Evolutionary conservation across 179 eudicot species (phyloP), one percentile per base, ranked within the genome.

Genomic region (Beta macrorhiza): DNA sequence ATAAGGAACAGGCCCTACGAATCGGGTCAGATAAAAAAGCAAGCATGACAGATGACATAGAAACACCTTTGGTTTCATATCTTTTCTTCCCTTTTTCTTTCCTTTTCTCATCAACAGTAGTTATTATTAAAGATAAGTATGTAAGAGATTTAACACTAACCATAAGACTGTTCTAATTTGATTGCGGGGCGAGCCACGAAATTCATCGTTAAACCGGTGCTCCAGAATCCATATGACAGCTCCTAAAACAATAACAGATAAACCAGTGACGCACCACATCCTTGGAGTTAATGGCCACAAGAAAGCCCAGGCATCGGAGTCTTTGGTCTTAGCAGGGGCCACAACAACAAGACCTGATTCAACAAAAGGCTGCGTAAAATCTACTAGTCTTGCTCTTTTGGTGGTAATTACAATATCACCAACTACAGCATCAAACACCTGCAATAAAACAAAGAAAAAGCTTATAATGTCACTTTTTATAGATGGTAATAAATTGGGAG

Each of bases 281-380:
- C 11, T 67, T 16, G 81, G 81, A 76, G 92, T 82, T 42, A 94
- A 91, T 22, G 98, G 96, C 79, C 83, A 82, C 78, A 91, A 84
- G 83, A 94, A 94, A 59, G 93, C 93, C 97, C 93, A 91, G 7
- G 90, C 82, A 78, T 80, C 83, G 3, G 89, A 79, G 65, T 88
- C 84, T 61, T 52, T 20, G 59, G 81, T 82, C 85, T 83, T 82
- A 29, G 89, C 79, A 7, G 91, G 95, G 57, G 93, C 97, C 68
- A 94, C 93, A 37, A 94, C 95, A 20, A 90, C 95, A 51, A 94
- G 87, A 69, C 98, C 98, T 3, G 98, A 94, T 77, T 90, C 95
- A 15, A 84, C 81, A 82, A 83, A 93, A 32, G 98, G 97, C 84
- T 91, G 94, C 8, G 98, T 94, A 76, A 93, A 94, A 83, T 94